These are phyloP conservation scores for Ramalina intermedia DNA, from an alignment of 495 filamentous ascomycete species.

Conservation along the genomic window DNA sequence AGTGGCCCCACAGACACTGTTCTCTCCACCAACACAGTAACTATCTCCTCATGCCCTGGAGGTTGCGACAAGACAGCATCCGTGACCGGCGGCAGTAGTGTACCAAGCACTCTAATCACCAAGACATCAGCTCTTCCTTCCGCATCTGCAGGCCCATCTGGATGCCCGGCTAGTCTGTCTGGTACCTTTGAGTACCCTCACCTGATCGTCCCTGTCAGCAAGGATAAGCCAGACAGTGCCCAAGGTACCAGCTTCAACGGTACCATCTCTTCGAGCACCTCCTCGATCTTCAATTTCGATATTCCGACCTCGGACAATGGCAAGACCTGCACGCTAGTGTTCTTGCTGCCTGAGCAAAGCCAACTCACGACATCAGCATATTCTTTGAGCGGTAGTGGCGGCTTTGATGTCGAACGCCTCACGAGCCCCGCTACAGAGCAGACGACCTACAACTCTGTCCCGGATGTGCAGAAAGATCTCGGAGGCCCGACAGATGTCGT, in stretches of 20 bases:
- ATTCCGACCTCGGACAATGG: constrained; percentile 36
- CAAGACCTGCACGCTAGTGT: constrained; percentile 49
- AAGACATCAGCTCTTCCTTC: constrained; percentile 5
- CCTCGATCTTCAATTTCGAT: constrained; percentile 57
- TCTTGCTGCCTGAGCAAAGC: constrained; percentile 43
- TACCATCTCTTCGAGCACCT: constrained; percentile 37
- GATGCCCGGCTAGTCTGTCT: constrained; percentile 25
- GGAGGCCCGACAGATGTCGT: constrained; percentile 30
- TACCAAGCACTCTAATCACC: constrained; percentile 8
- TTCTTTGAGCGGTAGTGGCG: constrained; percentile 43
- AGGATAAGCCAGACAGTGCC: constrained; percentile 33
- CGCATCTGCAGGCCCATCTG: constrained; percentile 1
- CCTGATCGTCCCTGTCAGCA: constrained; percentile 51
- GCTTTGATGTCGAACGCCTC: constrained; percentile 37
- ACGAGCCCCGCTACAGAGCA: constrained; percentile 19
- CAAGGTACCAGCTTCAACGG: constrained; percentile 38
- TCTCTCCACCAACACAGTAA: background rate
- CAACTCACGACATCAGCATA: constrained; percentile 41
- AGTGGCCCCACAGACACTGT: background rate
- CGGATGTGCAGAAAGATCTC: constrained; percentile 30
- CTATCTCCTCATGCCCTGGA: constrained; percentile 1
- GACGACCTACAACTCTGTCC: constrained; percentile 38
- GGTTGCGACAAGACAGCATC: background rate
- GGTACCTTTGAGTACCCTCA: constrained; percentile 46
- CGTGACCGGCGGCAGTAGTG: background rate